phyloP scores from a whole-genome alignment of 2,329 filamentous ascomycete species.

The Arthrobotrys sphaeroides region DNA sequence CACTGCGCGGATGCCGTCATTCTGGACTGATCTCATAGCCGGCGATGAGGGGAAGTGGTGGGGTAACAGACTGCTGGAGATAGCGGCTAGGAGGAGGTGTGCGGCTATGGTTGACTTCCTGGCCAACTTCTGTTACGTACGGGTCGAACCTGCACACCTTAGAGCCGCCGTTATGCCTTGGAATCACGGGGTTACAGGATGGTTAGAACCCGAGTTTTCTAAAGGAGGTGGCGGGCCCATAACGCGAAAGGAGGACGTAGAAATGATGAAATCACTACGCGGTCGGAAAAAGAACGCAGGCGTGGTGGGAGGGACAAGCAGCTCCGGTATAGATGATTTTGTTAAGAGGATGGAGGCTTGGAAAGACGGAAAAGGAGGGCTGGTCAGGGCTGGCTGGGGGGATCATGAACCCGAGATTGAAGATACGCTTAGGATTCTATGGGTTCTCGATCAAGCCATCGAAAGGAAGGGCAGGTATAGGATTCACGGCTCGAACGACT shows the following conservation, averaged over 20 bases:
- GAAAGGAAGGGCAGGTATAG: slow-evolving; percentile 6
- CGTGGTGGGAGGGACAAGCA: background rate
- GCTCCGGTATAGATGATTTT: background rate
- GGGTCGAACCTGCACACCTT: slow-evolving; percentile 1
- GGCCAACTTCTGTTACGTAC: background rate
- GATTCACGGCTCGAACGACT: background rate
- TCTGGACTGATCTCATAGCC: background rate
- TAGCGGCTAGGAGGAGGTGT: slow-evolving; percentile 27
- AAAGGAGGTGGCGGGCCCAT: background rate
- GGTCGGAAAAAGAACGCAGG: background rate
- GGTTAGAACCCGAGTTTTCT: slow-evolving; percentile 23
- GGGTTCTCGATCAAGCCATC: background rate
- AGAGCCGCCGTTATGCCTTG: slow-evolving; percentile 15
- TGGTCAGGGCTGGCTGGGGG: slow-evolving; percentile 1
- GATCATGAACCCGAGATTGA: slow-evolving; percentile 7
- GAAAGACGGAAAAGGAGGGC: background rate
- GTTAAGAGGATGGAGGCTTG: slow-evolving; percentile 1
- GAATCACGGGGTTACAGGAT: background rate
- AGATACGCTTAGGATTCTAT: slow-evolving; percentile 25
- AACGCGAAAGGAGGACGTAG: background rate
- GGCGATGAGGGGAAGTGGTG: background rate
- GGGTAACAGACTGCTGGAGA: background rate
- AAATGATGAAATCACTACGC: background rate
- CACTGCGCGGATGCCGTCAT: slow-evolving; percentile 3
- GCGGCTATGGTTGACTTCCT: slow-evolving; percentile 31